Conservation (phyloP, 129 eudicot species). For the Centrapalus pauciflorus region DNA sequence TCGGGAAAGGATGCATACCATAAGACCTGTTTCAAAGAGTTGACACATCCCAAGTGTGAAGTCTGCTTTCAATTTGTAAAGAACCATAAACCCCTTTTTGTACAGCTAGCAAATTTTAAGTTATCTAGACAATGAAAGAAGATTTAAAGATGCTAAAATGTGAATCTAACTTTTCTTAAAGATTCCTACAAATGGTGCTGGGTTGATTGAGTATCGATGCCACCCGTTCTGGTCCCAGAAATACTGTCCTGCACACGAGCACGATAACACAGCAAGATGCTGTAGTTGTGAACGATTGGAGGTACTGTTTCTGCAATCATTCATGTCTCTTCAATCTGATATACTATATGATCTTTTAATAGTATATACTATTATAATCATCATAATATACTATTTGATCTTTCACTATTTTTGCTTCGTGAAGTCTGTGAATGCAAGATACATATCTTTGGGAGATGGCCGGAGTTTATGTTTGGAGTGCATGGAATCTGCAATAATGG, state of each 20-base stretch:
- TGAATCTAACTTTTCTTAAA: constrained; percentile 25
- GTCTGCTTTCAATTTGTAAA: constrained; percentile 95
- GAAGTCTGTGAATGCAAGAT: constrained; percentile 79
- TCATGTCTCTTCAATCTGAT: not conserved
- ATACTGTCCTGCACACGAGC: constrained; percentile 93
- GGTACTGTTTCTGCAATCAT: constrained; percentile 37
- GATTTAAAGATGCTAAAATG: constrained; percentile 7
- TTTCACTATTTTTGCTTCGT: constrained; percentile 14
- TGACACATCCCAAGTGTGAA: constrained; percentile 93
- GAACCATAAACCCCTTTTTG: constrained; percentile 7
- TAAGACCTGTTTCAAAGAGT: constrained; percentile 91
- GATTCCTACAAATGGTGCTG: constrained; percentile 91
- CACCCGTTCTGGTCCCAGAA: constrained; percentile 99
- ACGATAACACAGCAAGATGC: constrained; percentile 87
- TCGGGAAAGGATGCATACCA: constrained; percentile 94
- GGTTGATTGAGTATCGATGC: constrained; percentile 96
- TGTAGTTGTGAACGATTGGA: constrained; percentile 98
- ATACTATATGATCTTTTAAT: no score
- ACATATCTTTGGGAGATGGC: constrained; percentile 85
- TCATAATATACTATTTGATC: not conserved
- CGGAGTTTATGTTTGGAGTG: constrained; percentile 94
- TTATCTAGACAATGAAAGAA: not conserved
- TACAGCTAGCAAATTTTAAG: not conserved
- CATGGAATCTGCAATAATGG: constrained; percentile 98
- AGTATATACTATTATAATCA: not conserved